Base-by-base conservation (phyloP, 2,329 filamentous ascomycete species). In the Calonectria hawksworthii region DNA sequence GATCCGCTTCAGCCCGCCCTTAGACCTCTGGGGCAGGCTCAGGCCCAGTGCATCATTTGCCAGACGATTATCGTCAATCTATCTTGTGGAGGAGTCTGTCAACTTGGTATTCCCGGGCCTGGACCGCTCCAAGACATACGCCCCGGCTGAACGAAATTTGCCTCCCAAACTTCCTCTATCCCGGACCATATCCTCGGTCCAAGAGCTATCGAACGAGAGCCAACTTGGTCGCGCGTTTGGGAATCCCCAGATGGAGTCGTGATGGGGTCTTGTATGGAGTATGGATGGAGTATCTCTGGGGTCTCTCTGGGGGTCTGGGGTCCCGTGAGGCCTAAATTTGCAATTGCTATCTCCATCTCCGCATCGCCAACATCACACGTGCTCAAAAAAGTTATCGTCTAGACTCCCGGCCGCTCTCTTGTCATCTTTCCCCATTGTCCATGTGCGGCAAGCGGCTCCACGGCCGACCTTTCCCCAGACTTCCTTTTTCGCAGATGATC, bases 401-500 rank as follows among this genome's bases (percentile, higher is more conserved):
- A 76, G 74, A 72, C 74, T 74, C 65, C 34, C 10, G 8, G 23
- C 56, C 66, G 36, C 47, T 65, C 74, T 56, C 30, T 59, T 50
- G 18, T 50, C 50, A 26, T 32, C 41, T 59, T 41, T 51, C 67
- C 59, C 66, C 56, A 64, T 28, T 56, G 59, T 70, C 72, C 38
- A 66, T 68, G 63, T 71, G 70, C 74, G 73, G 68, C 72, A 72
- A 65, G 73, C 77, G 76, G 78, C 73, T 78, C 69, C 67, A 73
- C 73, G 74, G 76, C 68, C 72, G 50, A 56, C 66, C 63, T 70
- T 78, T 79, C 78, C 79, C 79, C 79, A 80, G 75, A 79, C 79
- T 76, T 64, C 41, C 68, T 26, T 66, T 71, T 67, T 44, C 76
- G 72, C 73, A 76, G 64, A 66, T 30, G 71, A 71, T 74, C 67